Evolutionary conservation across 371 early-diverging fungal genomes (phyloP), one percentile per base, ranked within the genome.

Genomic region (Apophysomyces trapeziformis): DNA sequence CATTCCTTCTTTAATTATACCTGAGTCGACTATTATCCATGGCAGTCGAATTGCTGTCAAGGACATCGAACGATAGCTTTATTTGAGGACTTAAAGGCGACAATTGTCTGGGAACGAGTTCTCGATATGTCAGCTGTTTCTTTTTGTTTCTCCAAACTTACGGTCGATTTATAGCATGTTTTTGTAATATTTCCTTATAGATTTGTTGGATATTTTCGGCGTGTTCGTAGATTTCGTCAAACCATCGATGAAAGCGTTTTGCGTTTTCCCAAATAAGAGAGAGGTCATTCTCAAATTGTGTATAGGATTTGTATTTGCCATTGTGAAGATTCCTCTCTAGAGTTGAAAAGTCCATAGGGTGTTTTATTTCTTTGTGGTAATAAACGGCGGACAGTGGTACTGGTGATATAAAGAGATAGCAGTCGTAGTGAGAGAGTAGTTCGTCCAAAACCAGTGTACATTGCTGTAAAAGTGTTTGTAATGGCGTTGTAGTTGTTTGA

Each of bases 381-480:
- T 77, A 57, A 61, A 76, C 68, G 1, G 79, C 76, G 1, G 79
- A 67, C 6, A 61, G 70, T 13, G 79, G 83, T 12, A 79, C 78
- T 26, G 83, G 83, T 56, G 74, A 76, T n/a, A 82, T 75, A 65
- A 82, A 82, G 0, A 78, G 81, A 75, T 77, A 78, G 57, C 81
- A 78, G 44, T 81, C 76, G 0, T 50, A 50, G 21, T 21, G 69
- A 14, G 77, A 74, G 35, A 76, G 37, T 38, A 79, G 67, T 60
- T 79, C 76, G 63, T 79, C 74, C 14, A 79, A 58, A 21, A 79
- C 60, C 57, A 72, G 72, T 21, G 71, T 61, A 60, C 79, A 79
- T 21, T 66, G 72, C 8, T 74, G 66, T 50, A 79, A 2, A 5
- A 50, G 54, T 50, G 54, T 50, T 50, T 21, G 54, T n/a, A 50